Evolutionary conservation across 1,284 basidiomycete species (phyloP).

Genomic region (Ustilago sp.): DNA sequence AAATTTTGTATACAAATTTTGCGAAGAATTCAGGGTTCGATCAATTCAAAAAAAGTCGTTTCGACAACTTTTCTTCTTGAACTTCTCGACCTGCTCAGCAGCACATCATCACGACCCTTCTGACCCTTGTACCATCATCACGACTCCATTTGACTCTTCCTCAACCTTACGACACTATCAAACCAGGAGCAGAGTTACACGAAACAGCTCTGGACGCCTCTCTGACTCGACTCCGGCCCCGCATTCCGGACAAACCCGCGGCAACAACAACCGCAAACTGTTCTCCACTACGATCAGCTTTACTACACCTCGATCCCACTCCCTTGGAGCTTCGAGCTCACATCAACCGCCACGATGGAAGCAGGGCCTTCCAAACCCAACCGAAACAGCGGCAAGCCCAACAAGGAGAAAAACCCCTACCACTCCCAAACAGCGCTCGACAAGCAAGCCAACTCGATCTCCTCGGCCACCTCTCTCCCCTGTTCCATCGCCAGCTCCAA

Average conservation of each 20-base stretch:
- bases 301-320: neutral
- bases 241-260: too few species aligned
- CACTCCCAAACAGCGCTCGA: conserved; percentile 59
- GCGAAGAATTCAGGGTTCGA: conserved; percentile 28
- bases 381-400: conserved; percentile 18
- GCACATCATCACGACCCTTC: neutral
- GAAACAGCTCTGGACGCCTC: neutral
- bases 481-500: conserved; percentile 58
- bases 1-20: conserved; percentile 30
- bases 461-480: conserved; percentile 59
- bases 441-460: conserved; percentile 61
- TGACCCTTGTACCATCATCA: neutral
- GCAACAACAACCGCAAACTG: too few species aligned
- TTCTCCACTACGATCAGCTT: neutral
- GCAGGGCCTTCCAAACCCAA: conserved; percentile 41
- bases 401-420: conserved; percentile 22
- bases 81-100: conserved; percentile 4
- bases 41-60: conserved; percentile 7
- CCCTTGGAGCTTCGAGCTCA: conserved; percentile 5
- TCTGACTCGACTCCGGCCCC: too few species aligned
- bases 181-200: neutral
- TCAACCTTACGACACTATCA: neutral
- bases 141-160: neutral
- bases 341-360: conserved; percentile 27
- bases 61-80: conserved; percentile 11